Evolutionary conservation across 371 early-diverging fungal species (phyloP).

Genomic region (Mortierella sp.): DNA sequence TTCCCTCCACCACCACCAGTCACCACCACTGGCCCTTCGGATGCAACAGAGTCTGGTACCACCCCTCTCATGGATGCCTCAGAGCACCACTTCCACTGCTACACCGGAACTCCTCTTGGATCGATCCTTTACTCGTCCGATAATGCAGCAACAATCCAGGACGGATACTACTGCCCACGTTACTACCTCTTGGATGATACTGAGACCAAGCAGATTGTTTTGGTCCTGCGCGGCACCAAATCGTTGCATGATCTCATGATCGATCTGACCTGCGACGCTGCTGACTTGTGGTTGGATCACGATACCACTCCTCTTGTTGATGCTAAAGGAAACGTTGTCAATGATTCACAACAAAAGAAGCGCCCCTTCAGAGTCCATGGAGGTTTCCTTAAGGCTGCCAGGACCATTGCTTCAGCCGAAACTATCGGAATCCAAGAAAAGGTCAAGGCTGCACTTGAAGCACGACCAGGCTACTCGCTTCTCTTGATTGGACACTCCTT

Average conservation of each 20-base stretch:
- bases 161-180: conserved; percentile 53
- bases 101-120: conserved; percentile 49
- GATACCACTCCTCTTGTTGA: conserved; percentile 33
- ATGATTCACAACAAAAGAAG: conserved; percentile 5
- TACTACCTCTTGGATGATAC: conserved; percentile 53
- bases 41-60: background rate
- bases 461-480: conserved; percentile 40
- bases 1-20: conserved; percentile 30
- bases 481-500: conserved; percentile 49
- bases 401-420: conserved; percentile 50
- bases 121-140: conserved; percentile 54
- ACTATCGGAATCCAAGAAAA: conserved; percentile 55
- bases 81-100: conserved; percentile 41
- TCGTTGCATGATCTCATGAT: conserved; percentile 55
- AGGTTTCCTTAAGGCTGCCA: conserved; percentile 50
- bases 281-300: conserved; percentile 49
- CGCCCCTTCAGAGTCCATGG: conserved; percentile 45
- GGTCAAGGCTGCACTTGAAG: conserved; percentile 44
- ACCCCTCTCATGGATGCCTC: background rate
- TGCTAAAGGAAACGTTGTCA: conserved; percentile 18
- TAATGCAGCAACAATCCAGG: conserved; percentile 47
- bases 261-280: conserved; percentile 50
- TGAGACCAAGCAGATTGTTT: conserved; percentile 51
- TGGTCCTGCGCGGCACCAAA: conserved; percentile 50
- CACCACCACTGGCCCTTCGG: conserved; percentile 3